Evolutionary conservation across 306 rosid genomes (phyloP).

Genomic region (Hippophae gyantsensis): DNA sequence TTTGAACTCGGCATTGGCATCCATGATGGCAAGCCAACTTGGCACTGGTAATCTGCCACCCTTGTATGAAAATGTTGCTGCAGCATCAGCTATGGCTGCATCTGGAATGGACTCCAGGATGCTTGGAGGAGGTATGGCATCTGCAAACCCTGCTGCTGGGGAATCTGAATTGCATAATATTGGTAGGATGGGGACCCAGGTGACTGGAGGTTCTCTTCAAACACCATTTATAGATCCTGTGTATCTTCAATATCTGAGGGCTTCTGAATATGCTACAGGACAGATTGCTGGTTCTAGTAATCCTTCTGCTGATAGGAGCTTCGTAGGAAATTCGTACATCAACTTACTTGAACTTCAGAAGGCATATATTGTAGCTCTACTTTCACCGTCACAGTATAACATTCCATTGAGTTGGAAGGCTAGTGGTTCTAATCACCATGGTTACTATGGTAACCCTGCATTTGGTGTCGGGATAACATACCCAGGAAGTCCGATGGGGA

Average conservation of each 20-base stretch:
- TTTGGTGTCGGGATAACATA: constrained; percentile 69
- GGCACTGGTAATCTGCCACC: constrained; percentile 69
- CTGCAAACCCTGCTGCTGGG: constrained; percentile 41
- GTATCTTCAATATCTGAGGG: constrained; percentile 73
- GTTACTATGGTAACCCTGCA: constrained; percentile 74
- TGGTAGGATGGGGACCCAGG: constrained; percentile 63
- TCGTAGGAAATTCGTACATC: constrained; percentile 66
- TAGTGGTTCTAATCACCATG: constrained; percentile 58
- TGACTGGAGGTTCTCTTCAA: constrained; percentile 61
- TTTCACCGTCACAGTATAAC: constrained; percentile 70
- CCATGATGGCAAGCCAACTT: constrained; percentile 79
- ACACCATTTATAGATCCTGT: constrained; percentile 74
- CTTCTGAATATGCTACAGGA: constrained; percentile 76
- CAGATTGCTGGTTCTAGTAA: constrained; percentile 71
- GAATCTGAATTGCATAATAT: constrained; percentile 54
- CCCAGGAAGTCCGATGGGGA: constrained; percentile 85
- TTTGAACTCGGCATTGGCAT: constrained; percentile 57
- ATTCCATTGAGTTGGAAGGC: constrained; percentile 57
- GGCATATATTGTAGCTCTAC: constrained; percentile 57
- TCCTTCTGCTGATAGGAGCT: constrained; percentile 57
- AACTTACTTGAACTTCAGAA: constrained; percentile 77
- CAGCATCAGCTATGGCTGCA: constrained; percentile 57
- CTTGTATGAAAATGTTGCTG: constrained; percentile 63
- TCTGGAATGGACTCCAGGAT: constrained; percentile 73
- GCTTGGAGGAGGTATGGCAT: constrained; percentile 43